Evolutionary conservation across 805 yeast species (phyloP).

Genomic region (Kodamaea lidongshanica): DNA sequence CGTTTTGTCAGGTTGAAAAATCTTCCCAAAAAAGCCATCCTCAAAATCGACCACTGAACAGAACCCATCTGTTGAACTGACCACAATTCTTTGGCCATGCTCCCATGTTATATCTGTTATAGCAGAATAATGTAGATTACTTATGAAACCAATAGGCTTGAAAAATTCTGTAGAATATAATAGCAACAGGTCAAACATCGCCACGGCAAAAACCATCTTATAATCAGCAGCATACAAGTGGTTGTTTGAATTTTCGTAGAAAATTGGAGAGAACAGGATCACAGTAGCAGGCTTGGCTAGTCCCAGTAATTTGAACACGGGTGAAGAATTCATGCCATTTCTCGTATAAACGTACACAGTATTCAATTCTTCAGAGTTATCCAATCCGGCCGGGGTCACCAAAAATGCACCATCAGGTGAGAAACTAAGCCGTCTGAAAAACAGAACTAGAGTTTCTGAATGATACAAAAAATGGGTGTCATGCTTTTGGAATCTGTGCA

Average conservation of each 20-base stretch:
- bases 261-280: slow-evolving; percentile 65
- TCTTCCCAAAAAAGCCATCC: slow-evolving; percentile 50
- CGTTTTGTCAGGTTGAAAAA: slow-evolving; percentile 20
- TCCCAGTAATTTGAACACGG: slow-evolving; percentile 75
- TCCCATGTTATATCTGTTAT: slow-evolving; percentile 88
- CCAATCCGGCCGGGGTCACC: slow-evolving; percentile 43
- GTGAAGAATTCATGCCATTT: slow-evolving; percentile 57
- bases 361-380: slow-evolving; percentile 41
- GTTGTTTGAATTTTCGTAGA: slow-evolving; percentile 32
- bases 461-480: slow-evolving; percentile 47
- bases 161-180: slow-evolving; percentile 73
- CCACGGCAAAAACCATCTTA: slow-evolving; percentile 84
- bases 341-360: slow-evolving; percentile 80
- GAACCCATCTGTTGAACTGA: slow-evolving; percentile 90
- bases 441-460: slow-evolving; percentile 82
- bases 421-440: slow-evolving; percentile 78
- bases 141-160: slow-evolving; percentile 64
- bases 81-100: slow-evolving; percentile 56
- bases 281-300: slow-evolving; percentile 80
- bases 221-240: slow-evolving; percentile 59
- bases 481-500: slow-evolving; percentile 12
- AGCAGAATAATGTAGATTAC: slow-evolving; percentile 81
- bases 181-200: slow-evolving; percentile 79
- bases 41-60: slow-evolving; percentile 63
- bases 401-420: slow-evolving; percentile 86